Evolutionary conservation across 1,284 basidiomycete species (phyloP), one percentile per base, ranked within the genome.

Genomic region (Fistulina hepatica): DNA sequence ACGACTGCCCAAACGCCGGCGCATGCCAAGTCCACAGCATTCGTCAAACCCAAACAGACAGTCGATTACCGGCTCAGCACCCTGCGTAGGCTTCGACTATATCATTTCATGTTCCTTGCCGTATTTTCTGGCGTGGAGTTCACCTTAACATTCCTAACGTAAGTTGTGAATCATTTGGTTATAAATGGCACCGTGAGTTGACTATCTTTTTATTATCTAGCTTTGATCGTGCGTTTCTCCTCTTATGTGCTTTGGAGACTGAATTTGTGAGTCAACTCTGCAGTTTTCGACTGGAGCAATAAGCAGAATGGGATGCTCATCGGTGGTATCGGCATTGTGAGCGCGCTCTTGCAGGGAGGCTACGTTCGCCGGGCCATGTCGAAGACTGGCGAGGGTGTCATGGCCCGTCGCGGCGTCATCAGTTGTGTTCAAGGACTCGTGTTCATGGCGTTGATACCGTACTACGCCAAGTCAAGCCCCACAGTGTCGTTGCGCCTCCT

Each of bases 121-220:
- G 58, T 92, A 38, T 95, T 95, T 58, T 91, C 90, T 5, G 91
- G 90, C 34, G 78, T 91, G 35, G 90, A 94, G 52, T 93, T 92
- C 58, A 93, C 90, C 1, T 64, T 94, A 20, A 91, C 86, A 0
- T 94, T 94, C 65, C 63, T 93, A 34, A 92, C 85, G n/a, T n/a
- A n/a, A n/a, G n/a, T n/a, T n/a, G n/a, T n/a, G n/a, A n/a, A n/a
- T n/a, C n/a, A n/a, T n/a, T n/a, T n/a, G n/a, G n/a, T n/a, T n/a
- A n/a, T n/a, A n/a, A n/a, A n/a, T n/a, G n/a, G n/a, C n/a, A n/a
- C n/a, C n/a, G n/a, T n/a, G n/a, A n/a, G n/a, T n/a, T n/a, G n/a
- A n/a, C n/a, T n/a, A n/a, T n/a, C n/a, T n/a, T n/a, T n/a, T n/a
- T n/a, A n/a, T n/a, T n/a, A n/a, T n/a, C n/a, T n/a, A n/a, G n/a